Conservation (phyloP, 768 basidiomycete genomes). For the Tulasnella sp. region DNA sequence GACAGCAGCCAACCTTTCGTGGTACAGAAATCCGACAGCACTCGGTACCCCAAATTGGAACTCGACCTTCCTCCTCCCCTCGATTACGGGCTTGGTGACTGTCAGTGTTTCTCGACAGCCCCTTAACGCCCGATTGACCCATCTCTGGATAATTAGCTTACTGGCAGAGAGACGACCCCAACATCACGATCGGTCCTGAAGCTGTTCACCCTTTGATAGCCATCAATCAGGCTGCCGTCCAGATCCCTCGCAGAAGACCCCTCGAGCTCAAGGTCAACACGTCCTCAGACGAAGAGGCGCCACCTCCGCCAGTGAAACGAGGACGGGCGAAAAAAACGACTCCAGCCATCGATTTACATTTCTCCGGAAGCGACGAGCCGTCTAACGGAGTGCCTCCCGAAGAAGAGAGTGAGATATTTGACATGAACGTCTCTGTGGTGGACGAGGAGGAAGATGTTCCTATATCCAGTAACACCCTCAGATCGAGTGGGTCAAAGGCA, state of each 20-base stretch:
- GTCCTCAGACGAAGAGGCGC: background rate
- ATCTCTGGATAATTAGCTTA: constrained; percentile 37
- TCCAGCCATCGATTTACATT: background rate
- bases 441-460: constrained; percentile 4
- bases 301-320: background rate
- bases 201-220: background rate
- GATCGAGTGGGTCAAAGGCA: background rate
- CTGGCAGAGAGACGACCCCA: constrained; percentile 40
- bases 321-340: background rate
- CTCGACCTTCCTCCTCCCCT: constrained; percentile 45
- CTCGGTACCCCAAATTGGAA: constrained; percentile 39
- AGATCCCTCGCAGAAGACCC: background rate
- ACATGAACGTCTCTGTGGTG: constrained; percentile 10
- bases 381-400: background rate
- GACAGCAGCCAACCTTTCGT: constrained; percentile 28
- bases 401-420: constrained; percentile 17
- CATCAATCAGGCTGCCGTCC: background rate
- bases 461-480: background rate
- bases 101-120: constrained; percentile 32
- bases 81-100: constrained; percentile 48
- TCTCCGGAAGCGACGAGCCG: background rate
- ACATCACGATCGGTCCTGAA: background rate
- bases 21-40: constrained; percentile 30
- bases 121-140: background rate
- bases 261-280: background rate